These are phyloP conservation scores for Dorcoceras hygrometricum DNA, from an alignment of 257 asterid species.

Conservation along the genomic window DNA sequence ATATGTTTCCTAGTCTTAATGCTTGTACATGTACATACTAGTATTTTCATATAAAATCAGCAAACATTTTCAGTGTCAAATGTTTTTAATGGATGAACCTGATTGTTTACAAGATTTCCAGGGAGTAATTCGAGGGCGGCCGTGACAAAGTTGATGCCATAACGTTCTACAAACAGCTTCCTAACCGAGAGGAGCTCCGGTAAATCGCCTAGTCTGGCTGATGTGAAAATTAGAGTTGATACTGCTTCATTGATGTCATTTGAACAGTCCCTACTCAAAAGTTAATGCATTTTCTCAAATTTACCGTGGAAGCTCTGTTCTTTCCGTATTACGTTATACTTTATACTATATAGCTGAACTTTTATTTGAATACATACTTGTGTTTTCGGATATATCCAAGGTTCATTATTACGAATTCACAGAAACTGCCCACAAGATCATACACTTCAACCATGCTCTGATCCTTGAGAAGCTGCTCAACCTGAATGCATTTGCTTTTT, in stretches of 20 bases:
- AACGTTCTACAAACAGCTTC: slow-evolving; percentile 62
- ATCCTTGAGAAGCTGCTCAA: slow-evolving; percentile 64
- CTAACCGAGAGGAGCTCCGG: slow-evolving; percentile 64
- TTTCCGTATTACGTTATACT: not conserved
- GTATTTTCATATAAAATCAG: not conserved
- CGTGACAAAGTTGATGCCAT: slow-evolving; percentile 47
- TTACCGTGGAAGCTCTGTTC: too few relatives aligned
- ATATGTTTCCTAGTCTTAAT: not conserved
- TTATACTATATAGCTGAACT: not conserved
- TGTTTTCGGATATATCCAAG: slow-evolving; percentile 58
- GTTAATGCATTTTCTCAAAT: not conserved
- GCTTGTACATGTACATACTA: not conserved
- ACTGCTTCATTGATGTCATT: slow-evolving; percentile 68
- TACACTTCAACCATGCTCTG: slow-evolving; percentile 48
- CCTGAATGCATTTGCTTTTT: slow-evolving; percentile 36
- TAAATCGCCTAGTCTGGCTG: slow-evolving; percentile 73
- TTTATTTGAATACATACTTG: slow-evolving; percentile 34
- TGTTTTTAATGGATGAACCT: slow-evolving; percentile 35
- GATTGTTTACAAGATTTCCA: slow-evolving; percentile 62
- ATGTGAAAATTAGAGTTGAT: slow-evolving; percentile 69
- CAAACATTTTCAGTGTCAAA: not conserved
- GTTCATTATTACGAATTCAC: slow-evolving; percentile 52
- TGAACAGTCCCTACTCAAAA: slow-evolving; percentile 62
- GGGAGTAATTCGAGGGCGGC: slow-evolving; percentile 58
- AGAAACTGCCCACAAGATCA: slow-evolving; percentile 53